Evolutionary conservation across 2,329 filamentous ascomycete genomes (phyloP).

Genomic region (Leptodontidium sp.): DNA sequence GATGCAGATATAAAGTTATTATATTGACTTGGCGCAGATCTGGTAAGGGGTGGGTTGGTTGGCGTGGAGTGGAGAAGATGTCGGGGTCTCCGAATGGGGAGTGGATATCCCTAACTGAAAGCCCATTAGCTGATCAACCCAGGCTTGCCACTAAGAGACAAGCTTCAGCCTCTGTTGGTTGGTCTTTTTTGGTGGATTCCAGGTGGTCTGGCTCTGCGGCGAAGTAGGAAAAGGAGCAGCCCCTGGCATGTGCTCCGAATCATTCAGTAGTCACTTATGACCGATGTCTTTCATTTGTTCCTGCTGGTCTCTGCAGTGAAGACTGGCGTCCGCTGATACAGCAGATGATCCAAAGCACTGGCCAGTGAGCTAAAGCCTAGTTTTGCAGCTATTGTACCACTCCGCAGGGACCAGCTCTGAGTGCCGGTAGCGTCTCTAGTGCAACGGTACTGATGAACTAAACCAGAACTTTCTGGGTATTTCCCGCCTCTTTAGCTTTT

Average conservation of each 20-base stretch:
- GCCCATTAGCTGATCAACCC: neutral
- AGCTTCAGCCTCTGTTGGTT: constrained; percentile 1
- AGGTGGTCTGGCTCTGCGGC: neutral
- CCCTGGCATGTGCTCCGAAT: neutral
- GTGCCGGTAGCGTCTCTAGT: neutral
- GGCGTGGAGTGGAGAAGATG: neutral
- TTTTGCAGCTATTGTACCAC: constrained; percentile 16
- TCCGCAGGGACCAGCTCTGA: neutral
- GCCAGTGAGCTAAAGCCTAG: neutral
- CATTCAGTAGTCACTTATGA: neutral
- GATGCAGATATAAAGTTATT: neutral
- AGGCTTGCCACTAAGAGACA: neutral
- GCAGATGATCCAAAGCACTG: neutral
- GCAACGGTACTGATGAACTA: neutral
- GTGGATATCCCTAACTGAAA: neutral
- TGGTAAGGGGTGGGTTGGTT: neutral
- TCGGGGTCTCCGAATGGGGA: constrained; percentile 6
- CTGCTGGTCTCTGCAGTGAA: neutral
- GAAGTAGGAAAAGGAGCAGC: neutral
- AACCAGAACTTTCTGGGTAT: neutral
- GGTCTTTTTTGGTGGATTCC: neutral
- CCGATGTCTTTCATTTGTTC: neutral
- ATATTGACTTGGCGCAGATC: constrained; percentile 4
- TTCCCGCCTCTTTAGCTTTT: neutral
- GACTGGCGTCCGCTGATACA: neutral